Evolutionary conservation across 345 rosid species (phyloP).

Genomic region (Gossypium sturtianum): DNA sequence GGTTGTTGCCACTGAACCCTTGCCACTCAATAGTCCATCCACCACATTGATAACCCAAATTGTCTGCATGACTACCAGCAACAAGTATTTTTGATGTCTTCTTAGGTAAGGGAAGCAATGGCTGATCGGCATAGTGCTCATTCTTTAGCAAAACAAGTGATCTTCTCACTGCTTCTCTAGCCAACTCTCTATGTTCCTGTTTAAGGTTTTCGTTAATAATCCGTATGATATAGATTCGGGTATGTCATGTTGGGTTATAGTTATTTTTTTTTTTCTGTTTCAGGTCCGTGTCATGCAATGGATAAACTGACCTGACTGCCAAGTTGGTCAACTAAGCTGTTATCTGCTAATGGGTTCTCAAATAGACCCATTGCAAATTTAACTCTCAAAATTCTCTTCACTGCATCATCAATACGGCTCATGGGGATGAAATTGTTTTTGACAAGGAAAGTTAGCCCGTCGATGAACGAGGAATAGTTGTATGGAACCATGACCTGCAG

Average conservation of each 20-base stretch:
- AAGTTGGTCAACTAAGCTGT: slow-evolving; percentile 37
- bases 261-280: background rate
- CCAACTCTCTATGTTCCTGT: slow-evolving; percentile 65
- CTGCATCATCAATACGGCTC: slow-evolving; percentile 71
- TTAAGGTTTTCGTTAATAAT: background rate
- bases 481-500: slow-evolving; percentile 42
- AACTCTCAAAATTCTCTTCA: slow-evolving; percentile 57
- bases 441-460: slow-evolving; percentile 40
- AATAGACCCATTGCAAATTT: slow-evolving; percentile 56
- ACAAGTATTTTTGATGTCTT: slow-evolving; percentile 53
- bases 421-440: slow-evolving; percentile 45
- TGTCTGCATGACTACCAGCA: slow-evolving; percentile 56
- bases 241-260: background rate
- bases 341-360: slow-evolving; percentile 46
- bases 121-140: slow-evolving; percentile 28
- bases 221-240: background rate
- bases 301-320: slow-evolving; percentile 38
- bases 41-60: slow-evolving; percentile 79
- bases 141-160: slow-evolving; percentile 75
- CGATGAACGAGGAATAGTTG: slow-evolving; percentile 42
- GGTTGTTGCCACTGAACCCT: slow-evolving; percentile 51
- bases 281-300: too few relatives aligned
- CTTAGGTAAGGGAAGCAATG: slow-evolving; percentile 55
- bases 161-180: slow-evolving; percentile 71
- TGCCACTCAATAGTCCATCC: slow-evolving; percentile 74